Evolutionary conservation across 768 basidiomycete species (phyloP), one percentile per base, ranked within the genome.

Genomic region (Tephrocybe rancida): DNA sequence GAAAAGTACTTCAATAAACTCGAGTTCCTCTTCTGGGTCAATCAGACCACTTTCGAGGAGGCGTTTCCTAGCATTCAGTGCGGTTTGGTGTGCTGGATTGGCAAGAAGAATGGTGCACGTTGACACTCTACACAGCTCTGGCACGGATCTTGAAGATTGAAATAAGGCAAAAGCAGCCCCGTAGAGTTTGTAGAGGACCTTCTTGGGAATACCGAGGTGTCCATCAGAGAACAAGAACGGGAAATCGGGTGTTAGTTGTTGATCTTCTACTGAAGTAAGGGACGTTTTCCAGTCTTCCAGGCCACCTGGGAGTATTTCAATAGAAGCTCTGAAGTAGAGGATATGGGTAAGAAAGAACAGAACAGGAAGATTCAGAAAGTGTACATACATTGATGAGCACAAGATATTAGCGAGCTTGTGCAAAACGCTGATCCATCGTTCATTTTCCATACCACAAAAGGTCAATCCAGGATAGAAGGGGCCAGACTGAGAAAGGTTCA

Each of bases 1-100:
- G 37, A 86, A 67, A 22, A 83, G 73, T 21, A 72, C 67, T 27
- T 72, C 73, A 29, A 76, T 67, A 44, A 78, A 77, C 21, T 51
- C 55, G 24, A 90, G 70, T 57, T 90, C 88, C 29, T 66, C 55
- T n/a, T 64, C 53, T 8, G 74, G 62, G 29, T 75, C 65, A 16
- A 83, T 63, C 5, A 60, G 10, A 1, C 70, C 70, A 2, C 57
- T 53, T n/a, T 61, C 57, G 18, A 87, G 69, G 21, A 87, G 75
- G 16, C 64, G 68, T 62, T 87, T 88, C 30, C 88, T 73, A 5
- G 70, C 57, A 61, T 89, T 87, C 30, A 88, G 68, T 2, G 86
- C 87, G 19, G 87, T 85, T 53, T 84, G 82, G 61, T 90, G 84
- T 0, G 83, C 84, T 27, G 88, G 84, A 66, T 89, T 90, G 32